Percentiles rank a stretch among this genome's conserved stretches.
These are phyloP conservation scores for Euphorbia pulcherrima DNA, from an alignment of 345 rosid genomes.

Conservation along the genomic window DNA sequence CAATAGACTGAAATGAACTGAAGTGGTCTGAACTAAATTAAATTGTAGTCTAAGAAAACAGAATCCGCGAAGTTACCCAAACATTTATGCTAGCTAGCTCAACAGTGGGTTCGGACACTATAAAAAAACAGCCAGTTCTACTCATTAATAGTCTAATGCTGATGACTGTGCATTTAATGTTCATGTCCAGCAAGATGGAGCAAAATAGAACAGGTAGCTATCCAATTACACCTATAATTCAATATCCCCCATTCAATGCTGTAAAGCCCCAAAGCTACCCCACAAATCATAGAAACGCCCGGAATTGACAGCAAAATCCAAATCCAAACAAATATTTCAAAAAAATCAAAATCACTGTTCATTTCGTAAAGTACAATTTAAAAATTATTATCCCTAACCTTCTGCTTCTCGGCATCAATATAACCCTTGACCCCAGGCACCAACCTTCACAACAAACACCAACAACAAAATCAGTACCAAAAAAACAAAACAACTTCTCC, in stretches of 20 bases:
- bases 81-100: too few relatives aligned
- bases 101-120: not conserved
- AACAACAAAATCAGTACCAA: not conserved
- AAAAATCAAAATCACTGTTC: not conserved
- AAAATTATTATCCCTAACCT: conserved; percentile 46
- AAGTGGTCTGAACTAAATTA: too few relatives aligned
- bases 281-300: not conserved
- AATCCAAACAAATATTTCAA: not conserved
- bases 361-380: not conserved
- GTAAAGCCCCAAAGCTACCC: not conserved
- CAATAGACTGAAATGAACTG: too few relatives aligned
- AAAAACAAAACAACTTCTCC: not conserved
- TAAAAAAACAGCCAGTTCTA: not conserved
- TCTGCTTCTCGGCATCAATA: conserved; percentile 88
- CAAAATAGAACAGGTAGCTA: not conserved
- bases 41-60: too few relatives aligned
- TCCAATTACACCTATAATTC: conserved; percentile 8
- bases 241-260: not conserved
- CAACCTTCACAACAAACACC: conserved; percentile 35
- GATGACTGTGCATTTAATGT: not conserved
- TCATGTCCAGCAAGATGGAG: not conserved
- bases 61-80: too few relatives aligned
- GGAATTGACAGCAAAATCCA: not conserved
- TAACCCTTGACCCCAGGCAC: conserved; percentile 74
- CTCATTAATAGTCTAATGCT: not conserved